Conservation (phyloP, 2,329 filamentous ascomycete species). For the Rhynchosporium graminicola region DNA sequence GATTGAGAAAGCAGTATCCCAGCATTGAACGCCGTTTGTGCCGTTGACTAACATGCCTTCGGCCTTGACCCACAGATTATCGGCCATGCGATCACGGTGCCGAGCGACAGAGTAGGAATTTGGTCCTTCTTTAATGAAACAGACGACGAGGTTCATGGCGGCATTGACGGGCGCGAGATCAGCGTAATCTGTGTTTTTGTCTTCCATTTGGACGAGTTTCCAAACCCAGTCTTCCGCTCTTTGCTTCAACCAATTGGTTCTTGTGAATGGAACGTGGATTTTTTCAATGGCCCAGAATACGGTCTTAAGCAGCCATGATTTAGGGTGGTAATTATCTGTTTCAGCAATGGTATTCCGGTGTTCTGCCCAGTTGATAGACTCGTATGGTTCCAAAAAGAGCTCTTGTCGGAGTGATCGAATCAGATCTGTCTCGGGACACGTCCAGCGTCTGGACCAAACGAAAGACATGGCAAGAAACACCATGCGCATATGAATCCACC, state of each 20-base stretch:
- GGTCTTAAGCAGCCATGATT: slow-evolving; percentile 77
- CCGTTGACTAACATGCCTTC: slow-evolving; percentile 95
- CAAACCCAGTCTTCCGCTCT: slow-evolving; percentile 80
- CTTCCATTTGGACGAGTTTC: slow-evolving; percentile 84
- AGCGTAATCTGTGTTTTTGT: slow-evolving; percentile 87
- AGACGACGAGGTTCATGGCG: slow-evolving; percentile 85
- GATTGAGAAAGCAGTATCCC: slow-evolving; percentile 92
- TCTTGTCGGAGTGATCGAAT: slow-evolving; percentile 75
- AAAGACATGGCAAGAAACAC: slow-evolving; percentile 95
- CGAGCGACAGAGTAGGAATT: slow-evolving; percentile 69
- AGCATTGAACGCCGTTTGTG: slow-evolving; percentile 96
- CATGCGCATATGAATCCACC: slow-evolving; percentile 98
- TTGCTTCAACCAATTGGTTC: slow-evolving; percentile 64
- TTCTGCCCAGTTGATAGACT: slow-evolving; percentile 72
- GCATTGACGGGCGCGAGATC: slow-evolving; percentile 86
- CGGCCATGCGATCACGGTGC: slow-evolving; percentile 78
- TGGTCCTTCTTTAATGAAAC: slow-evolving; percentile 82
- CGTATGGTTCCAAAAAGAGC: slow-evolving; percentile 77
- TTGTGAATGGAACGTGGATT: slow-evolving; percentile 77
- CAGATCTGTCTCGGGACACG: slow-evolving; percentile 72
- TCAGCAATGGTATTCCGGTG: slow-evolving; percentile 82
- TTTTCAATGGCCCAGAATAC: slow-evolving; percentile 78
- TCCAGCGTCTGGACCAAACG: slow-evolving; percentile 82
- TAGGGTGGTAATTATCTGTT: slow-evolving; percentile 89
- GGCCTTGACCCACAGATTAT: slow-evolving; percentile 87